These are phyloP conservation scores for Sphenostylis stenocarpa DNA, from an alignment of 306 rosid genomes.

Conservation along the genomic window DNA sequence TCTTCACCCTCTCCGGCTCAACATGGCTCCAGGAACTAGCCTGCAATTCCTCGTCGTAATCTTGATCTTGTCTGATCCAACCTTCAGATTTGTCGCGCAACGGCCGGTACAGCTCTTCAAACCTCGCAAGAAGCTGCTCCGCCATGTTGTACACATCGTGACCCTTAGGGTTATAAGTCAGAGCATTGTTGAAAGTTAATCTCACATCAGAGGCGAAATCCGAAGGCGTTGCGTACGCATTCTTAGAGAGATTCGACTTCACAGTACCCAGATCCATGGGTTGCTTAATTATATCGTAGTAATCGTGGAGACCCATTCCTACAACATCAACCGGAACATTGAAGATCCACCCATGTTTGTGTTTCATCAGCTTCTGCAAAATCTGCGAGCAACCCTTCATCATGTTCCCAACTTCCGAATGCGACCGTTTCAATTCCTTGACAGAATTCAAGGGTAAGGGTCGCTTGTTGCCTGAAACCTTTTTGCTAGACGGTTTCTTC, in stretches of 20 bases:
- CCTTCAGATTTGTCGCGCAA: slow-evolving; percentile 48
- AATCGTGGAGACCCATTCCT: slow-evolving; percentile 79
- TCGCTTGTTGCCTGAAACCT: slow-evolving; percentile 64
- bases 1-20: slow-evolving; percentile 53
- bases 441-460: slow-evolving; percentile 49
- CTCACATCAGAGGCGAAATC: slow-evolving; percentile 79
- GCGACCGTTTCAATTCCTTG: slow-evolving; percentile 54
- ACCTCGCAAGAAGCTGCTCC: slow-evolving; percentile 54
- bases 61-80: slow-evolving; percentile 35
- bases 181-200: slow-evolving; percentile 76
- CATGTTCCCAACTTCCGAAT: slow-evolving; percentile 47
- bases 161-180: slow-evolving; percentile 82
- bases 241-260: slow-evolving; percentile 53
- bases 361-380: slow-evolving; percentile 78
- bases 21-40: slow-evolving; percentile 83
- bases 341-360: slow-evolving; percentile 73
- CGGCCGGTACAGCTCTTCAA: slow-evolving; percentile 71
- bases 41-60: slow-evolving; percentile 72
- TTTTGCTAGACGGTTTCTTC: slow-evolving; percentile 60
- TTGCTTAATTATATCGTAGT: slow-evolving; percentile 65
- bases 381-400: slow-evolving; percentile 73
- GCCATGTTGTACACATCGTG: slow-evolving; percentile 69
- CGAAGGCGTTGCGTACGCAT: slow-evolving; percentile 48
- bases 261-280: slow-evolving; percentile 99
- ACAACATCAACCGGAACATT: slow-evolving; percentile 68